phyloP scores from a whole-genome alignment of 1,139 yeast species.

The Trichomonascaceae sp. region DNA sequence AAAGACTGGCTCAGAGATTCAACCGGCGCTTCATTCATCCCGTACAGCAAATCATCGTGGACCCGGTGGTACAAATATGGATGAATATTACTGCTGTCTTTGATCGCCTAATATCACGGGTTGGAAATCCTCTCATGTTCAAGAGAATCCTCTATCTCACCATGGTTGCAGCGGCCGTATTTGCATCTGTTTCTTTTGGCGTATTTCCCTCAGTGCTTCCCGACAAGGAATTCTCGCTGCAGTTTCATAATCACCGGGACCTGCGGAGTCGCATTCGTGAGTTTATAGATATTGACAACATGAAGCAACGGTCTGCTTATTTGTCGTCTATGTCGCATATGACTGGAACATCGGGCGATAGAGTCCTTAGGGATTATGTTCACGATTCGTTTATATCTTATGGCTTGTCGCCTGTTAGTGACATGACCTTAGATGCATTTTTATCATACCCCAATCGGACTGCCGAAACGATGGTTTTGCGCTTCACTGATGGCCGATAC shows the following conservation, averaged over 20 bases:
- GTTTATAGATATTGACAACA: conserved; percentile 48
- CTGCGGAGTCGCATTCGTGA: conserved; percentile 45
- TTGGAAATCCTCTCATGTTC: conserved; percentile 83
- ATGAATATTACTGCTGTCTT: conserved; percentile 40
- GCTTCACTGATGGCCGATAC: conserved; percentile 19
- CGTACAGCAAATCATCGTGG: conserved; percentile 47
- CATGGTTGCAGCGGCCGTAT: conserved; percentile 52
- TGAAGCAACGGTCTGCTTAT: conserved; percentile 70
- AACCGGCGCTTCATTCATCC: conserved; percentile 46
- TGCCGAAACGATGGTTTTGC: conserved; percentile 23
- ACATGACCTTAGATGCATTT: conserved; percentile 42
- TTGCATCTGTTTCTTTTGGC: conserved; percentile 52
- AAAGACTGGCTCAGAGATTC: conserved; percentile 33
- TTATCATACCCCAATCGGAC: conserved; percentile 51
- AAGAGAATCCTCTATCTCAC: conserved; percentile 69
- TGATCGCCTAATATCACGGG: conserved; percentile 52
- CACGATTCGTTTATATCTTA: conserved; percentile 50
- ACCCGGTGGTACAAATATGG: conserved; percentile 63
- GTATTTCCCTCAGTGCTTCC: conserved; percentile 43
- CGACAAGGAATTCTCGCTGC: conserved; percentile 41
- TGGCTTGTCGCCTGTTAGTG: conserved; percentile 39
- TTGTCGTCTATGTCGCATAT: conserved; percentile 78
- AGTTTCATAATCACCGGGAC: conserved; percentile 54
- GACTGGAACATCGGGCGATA: conserved; percentile 84
- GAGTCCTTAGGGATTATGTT: conserved; percentile 61